These are phyloP conservation scores for Kodamaea hsintzibuensis DNA, from an alignment of 805 yeast genomes.

Conservation along the genomic window DNA sequence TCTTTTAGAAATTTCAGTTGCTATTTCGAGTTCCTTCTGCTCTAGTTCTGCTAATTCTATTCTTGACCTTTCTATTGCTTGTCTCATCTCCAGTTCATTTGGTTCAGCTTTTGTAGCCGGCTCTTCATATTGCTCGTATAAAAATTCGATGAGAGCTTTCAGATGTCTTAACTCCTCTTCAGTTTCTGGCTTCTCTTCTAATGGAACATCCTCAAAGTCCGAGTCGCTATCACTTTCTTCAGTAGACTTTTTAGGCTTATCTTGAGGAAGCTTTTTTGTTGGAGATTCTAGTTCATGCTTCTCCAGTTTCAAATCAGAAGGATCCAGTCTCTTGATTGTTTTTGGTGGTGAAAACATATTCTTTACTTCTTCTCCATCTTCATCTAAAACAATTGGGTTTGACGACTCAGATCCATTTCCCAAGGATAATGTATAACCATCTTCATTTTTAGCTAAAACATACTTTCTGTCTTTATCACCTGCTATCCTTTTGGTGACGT, in stretches of 20 bases:
- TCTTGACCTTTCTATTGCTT: background rate
- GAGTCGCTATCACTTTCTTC: constrained; percentile 14
- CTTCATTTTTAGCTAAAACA: constrained; percentile 69
- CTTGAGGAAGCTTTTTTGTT: background rate
- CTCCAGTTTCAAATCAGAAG: background rate
- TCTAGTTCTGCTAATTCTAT: background rate
- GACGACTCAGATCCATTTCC: constrained; percentile 31
- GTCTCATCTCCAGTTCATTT: background rate
- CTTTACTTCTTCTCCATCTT: constrained; percentile 26
- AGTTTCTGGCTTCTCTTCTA: constrained; percentile 19
- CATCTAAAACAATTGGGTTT: constrained; percentile 55
- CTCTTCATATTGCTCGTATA: constrained; percentile 31
- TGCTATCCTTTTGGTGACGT: constrained; percentile 63
- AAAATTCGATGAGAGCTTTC: constrained; percentile 36
- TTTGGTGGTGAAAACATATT: background rate
- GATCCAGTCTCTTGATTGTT: background rate
- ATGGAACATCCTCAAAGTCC: constrained; percentile 26
- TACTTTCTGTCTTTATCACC: constrained; percentile 81
- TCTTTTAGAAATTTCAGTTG: constrained; percentile 2
- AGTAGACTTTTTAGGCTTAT: background rate
- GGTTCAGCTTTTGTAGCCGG: background rate
- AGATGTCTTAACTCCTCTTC: constrained; percentile 29
- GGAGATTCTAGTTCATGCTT: background rate
- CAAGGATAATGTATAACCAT: constrained; percentile 81
- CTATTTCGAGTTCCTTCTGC: background rate